Evolutionary conservation across 306 rosid genomes (phyloP).

Genomic region (Acacia melanoxylon): DNA sequence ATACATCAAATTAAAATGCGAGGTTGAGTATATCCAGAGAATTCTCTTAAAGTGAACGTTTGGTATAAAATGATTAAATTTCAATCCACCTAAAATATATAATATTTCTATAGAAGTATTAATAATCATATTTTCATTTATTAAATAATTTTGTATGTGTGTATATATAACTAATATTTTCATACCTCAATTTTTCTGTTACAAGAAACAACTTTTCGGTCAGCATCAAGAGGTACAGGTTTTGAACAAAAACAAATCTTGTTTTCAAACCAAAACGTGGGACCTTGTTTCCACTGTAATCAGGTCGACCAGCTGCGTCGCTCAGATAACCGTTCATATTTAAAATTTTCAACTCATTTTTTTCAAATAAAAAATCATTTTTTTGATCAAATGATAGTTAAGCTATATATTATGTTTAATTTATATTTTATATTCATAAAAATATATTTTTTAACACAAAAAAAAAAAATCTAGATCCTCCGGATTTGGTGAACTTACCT

Average conservation of each 20-base stretch:
- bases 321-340: too few relatives aligned
- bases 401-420: too few relatives aligned
- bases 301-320: too few relatives aligned
- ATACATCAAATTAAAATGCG: neutral
- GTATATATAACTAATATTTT: neutral
- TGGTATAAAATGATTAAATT: neutral
- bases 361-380: too few relatives aligned
- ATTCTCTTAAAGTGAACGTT: neutral
- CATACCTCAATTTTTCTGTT: neutral
- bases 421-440: too few relatives aligned
- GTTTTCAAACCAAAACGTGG: slow-evolving; percentile 28
- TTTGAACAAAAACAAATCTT: neutral
- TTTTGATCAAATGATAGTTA: too few relatives aligned
- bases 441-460: too few relatives aligned
- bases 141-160: too few relatives aligned
- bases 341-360: too few relatives aligned
- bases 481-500: too few relatives aligned
- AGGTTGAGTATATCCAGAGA: neutral
- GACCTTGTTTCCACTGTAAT: too few relatives aligned
- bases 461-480: too few relatives aligned
- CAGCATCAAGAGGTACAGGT: neutral
- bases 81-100: neutral
- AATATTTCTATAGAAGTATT: neutral
- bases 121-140: neutral
- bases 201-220: neutral